Conservation (phyloP, 1,284 basidiomycete species). For the Papiliotrema laurentii region DNA sequence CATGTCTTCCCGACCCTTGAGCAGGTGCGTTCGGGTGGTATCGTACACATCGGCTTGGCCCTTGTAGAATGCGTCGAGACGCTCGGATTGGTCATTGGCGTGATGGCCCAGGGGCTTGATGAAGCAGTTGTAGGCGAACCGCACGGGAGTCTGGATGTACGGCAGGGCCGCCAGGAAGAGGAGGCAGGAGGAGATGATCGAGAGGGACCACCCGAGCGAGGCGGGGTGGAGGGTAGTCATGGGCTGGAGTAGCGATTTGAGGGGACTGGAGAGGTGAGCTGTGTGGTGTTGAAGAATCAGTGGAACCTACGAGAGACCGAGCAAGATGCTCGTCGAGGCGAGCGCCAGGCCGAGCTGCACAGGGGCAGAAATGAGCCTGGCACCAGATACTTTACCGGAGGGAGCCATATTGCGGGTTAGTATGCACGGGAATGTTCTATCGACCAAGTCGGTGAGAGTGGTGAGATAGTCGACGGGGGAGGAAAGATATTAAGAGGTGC, state of each 20-base stretch:
- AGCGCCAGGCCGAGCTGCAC: neutral
- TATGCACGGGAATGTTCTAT: too few species aligned
- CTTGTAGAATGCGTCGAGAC: constrained; percentile 57
- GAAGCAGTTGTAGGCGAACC: constrained; percentile 50
- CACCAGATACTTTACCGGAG: too few species aligned
- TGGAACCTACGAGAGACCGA: constrained; percentile 9
- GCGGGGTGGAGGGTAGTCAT: constrained; percentile 15
- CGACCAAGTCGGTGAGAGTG: too few species aligned
- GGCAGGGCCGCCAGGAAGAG: constrained; percentile 14
- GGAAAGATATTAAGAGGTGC: too few species aligned
- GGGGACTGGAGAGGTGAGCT: too few species aligned
- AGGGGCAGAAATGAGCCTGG: neutral
- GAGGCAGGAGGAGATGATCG: constrained; percentile 18
- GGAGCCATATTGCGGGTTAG: too few species aligned
- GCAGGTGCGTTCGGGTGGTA: constrained; percentile 57
- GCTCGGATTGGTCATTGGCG: constrained; percentile 38
- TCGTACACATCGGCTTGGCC: constrained; percentile 70
- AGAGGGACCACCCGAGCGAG: constrained; percentile 22
- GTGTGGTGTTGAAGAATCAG: too few species aligned
- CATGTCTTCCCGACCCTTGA: constrained; percentile 69
- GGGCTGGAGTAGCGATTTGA: constrained; percentile 22
- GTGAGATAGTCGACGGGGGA: too few species aligned
- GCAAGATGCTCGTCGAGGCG: constrained; percentile 5
- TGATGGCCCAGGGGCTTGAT: constrained; percentile 42
- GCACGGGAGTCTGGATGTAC: constrained; percentile 25